Base-by-base conservation (phyloP, 805 yeast species). In the Metschnikowia lachancei region DNA sequence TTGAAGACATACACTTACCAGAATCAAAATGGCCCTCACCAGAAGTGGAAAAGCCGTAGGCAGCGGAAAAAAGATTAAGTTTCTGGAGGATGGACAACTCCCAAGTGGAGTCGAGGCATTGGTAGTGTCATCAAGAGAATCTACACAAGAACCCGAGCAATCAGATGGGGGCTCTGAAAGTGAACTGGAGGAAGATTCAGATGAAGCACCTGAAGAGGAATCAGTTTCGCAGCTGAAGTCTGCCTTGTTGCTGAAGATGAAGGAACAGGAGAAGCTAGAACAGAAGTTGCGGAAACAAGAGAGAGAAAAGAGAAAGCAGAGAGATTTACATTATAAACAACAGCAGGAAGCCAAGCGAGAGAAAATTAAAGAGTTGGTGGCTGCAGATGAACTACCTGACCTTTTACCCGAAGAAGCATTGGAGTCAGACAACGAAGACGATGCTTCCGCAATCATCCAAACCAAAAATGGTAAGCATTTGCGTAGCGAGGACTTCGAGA, bases 171-270 rank as follows among this genome's bases (percentile, higher is more conserved):
- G 42, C 24, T 20, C 36, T 17, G 31, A 29, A 37, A 34, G 36
- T n/a, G 37, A 24, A 12, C 37, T 36, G 38, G 47, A 39, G 18
- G 67, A 51, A 17, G 68, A 56, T 10, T 53, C 57, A 2, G 54
- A 70, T 51, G 74, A 67, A 8, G 76, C 76, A 1, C 77, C 77
- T 13, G 76, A 72, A 56, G 76, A 71, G 51, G 76, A 72, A 46
- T 65, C 73, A 8, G 65, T 66, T 5, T 45, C 59, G 7, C 51
- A 53, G 32, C 54, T 69, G 29, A 69, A 62, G 41, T 46, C 61
- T 35, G 59, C 56, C 2, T 47, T 61, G 37, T 46, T 67, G 36
- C 59, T 62, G 32, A 58, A 59, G 43, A 62, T 64, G 46, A 57
- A 58, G 31, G 59, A 63, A 34, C 54, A 52, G 24, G 45, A 53